These are phyloP conservation scores for Helianthus tuberosus DNA, from an alignment of 129 eudicot species.

Conservation along the genomic window DNA sequence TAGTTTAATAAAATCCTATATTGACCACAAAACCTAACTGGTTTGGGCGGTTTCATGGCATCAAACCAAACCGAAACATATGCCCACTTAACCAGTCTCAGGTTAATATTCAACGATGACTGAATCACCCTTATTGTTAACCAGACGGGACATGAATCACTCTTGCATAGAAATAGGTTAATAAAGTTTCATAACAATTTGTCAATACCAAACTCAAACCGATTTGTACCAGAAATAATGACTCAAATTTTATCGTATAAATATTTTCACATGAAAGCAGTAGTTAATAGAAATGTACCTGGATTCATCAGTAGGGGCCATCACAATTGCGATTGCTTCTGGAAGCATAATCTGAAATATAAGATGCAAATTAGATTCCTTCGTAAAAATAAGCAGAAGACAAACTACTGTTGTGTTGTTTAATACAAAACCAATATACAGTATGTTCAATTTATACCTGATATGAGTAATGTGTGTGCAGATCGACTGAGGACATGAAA, in stretches of 20 bases:
- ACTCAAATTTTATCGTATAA: not conserved
- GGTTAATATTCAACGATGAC: not conserved
- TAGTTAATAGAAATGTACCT: slow-evolving; percentile 47
- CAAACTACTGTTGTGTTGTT: not conserved
- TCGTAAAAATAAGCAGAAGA: not conserved
- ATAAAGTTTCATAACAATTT: slow-evolving; percentile 17
- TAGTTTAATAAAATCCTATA: no score
- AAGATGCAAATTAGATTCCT: slow-evolving; percentile 4
- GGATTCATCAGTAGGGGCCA: slow-evolving; percentile 96
- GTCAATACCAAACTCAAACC: not conserved
- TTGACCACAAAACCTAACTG: no score
- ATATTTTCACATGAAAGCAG: slow-evolving; percentile 1
- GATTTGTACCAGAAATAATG: not conserved
- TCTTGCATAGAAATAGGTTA: not conserved
- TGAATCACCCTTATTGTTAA: not conserved
- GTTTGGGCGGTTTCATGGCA: no score
- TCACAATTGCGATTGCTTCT: slow-evolving; percentile 99
- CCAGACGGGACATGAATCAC: no score
- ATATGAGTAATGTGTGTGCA: slow-evolving; percentile 97
- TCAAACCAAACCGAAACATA: no score
- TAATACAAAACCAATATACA: not conserved
- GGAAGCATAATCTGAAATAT: slow-evolving; percentile 87
- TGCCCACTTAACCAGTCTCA: not conserved
- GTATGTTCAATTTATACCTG: slow-evolving; percentile 55
- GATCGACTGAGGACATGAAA: slow-evolving; percentile 98